Evolutionary conservation across 1,284 basidiomycete genomes (phyloP).

Genomic region (Ustilago vetiveriae): DNA sequence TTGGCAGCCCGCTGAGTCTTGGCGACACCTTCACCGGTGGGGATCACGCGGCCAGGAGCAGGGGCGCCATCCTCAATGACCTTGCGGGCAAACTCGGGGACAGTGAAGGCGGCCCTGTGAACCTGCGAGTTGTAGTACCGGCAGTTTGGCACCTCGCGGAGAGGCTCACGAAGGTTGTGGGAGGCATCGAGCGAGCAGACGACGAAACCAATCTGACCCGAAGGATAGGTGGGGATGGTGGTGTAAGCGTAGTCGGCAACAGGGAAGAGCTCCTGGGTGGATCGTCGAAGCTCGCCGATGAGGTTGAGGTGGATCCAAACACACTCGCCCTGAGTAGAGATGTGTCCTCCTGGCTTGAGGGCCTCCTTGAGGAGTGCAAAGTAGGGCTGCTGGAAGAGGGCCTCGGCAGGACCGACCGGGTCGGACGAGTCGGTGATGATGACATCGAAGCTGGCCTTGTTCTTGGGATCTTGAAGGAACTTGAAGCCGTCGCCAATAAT

Average conservation of each 20-base stretch:
- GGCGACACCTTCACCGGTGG: slow-evolving; percentile 71
- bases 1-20: slow-evolving; percentile 68
- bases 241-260: slow-evolving; percentile 92
- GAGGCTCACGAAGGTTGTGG: slow-evolving; percentile 67
- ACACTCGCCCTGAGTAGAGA: slow-evolving; percentile 95
- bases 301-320: slow-evolving; percentile 93
- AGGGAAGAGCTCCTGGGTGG: slow-evolving; percentile 82
- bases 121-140: slow-evolving; percentile 87
- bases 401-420: slow-evolving; percentile 92
- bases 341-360: slow-evolving; percentile 87
- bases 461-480: slow-evolving; percentile 88
- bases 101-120: slow-evolving; percentile 84
- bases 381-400: slow-evolving; percentile 96
- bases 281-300: slow-evolving; percentile 81
- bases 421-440: slow-evolving; percentile 98
- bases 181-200: slow-evolving; percentile 79
- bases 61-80: slow-evolving; percentile 66
- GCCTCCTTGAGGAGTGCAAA: slow-evolving; percentile 93
- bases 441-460: slow-evolving; percentile 83
- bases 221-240: slow-evolving; percentile 97
- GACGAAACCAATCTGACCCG: slow-evolving; percentile 95
- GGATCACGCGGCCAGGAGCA: slow-evolving; percentile 60
- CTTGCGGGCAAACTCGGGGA: slow-evolving; percentile 87
- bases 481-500: slow-evolving; percentile 96
- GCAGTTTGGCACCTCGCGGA: slow-evolving; percentile 73